Evolutionary conservation across 257 asterid species (phyloP), one percentile per base, ranked within the genome.

Genomic region (Solanum medicagineum): DNA sequence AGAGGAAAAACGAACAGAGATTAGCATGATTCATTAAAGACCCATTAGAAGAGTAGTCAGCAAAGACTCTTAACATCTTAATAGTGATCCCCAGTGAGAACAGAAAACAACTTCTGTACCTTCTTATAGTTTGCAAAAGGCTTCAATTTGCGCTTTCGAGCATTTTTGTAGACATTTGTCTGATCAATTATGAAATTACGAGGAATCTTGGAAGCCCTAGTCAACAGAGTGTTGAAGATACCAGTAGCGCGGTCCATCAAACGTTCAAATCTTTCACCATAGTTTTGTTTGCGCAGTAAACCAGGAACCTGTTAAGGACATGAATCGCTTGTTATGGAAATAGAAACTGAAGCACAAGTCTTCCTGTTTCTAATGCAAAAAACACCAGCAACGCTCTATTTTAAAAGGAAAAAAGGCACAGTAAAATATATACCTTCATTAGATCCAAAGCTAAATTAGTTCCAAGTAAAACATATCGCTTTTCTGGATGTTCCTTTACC

Each of bases 101-200:
- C 53, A 3, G 45, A 60, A 63, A 83, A 68, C 45, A 26, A 29
- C 51, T 36, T 10, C 16, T 54, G 10, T 87, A 90, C 95, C 93
- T 93, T 93, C 65, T 53, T 88, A 85, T 74, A 91, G 87, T 83
- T n/a, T 14, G 87, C 86, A 86, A 93, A 93, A 17, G 92, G 92
- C 89, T 89, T 91, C 80, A 92, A 86, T 87, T 90, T 93, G 62
- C 89, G 92, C 47, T 84, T 93, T 26, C 97, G 94, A 14, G 93
- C 90, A 91, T 81, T 91, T 86, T 92, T 89, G 84, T 86, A 85
- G 56, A 91, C 90, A 87, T 93, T 91, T 42, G 92, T 90, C 88
- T 91, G 95, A 88, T 93, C 97, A 80, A 93, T 86, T 79, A 93
- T 91, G 90, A 90, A 88, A 88, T 92, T 93, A 19, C 93, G 95